phyloP scores from a whole-genome alignment of 495 filamentous ascomycete species.

The Lophiostoma macrostomum region DNA sequence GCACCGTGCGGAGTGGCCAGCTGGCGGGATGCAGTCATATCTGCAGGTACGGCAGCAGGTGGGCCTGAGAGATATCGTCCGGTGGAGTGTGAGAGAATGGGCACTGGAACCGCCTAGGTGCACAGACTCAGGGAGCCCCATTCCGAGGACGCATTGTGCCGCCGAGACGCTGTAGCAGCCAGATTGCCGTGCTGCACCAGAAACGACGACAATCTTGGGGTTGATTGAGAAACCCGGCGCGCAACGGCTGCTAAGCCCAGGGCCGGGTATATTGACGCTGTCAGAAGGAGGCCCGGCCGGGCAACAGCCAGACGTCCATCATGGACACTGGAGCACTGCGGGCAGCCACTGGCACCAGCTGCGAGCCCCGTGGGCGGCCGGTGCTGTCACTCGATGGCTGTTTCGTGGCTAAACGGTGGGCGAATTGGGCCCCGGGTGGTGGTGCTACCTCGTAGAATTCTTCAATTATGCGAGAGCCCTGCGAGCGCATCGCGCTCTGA shows the following conservation, averaged over 20 bases:
- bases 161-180: conserved; percentile 24
- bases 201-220: conserved; percentile 7
- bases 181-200: conserved; percentile 20
- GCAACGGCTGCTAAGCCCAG: conserved; percentile 21
- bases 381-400: conserved; percentile 14
- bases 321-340: conserved; percentile 2
- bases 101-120: conserved; percentile 7
- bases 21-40: conserved; percentile 21
- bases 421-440: conserved; percentile 19
- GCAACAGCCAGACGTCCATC: conserved; percentile 1
- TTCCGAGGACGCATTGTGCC: conserved; percentile 22
- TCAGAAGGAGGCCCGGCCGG: conserved; percentile 4
- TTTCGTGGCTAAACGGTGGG: conserved; percentile 30
- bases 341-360: conserved; percentile 5
- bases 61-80: background rate
- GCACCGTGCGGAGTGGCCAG: conserved; percentile 21
- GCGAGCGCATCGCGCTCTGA: background rate
- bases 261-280: conserved; percentile 32
- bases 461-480: conserved; percentile 13
- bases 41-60: conserved; percentile 32
- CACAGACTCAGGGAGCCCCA: conserved; percentile 4
- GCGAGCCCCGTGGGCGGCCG: background rate
- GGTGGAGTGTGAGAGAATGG: conserved; percentile 5
- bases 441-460: conserved; percentile 31
- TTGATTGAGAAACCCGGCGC: conserved; percentile 24